Base-by-base conservation (phyloP, 345 rosid species). In the Syzygium grande region DNA sequence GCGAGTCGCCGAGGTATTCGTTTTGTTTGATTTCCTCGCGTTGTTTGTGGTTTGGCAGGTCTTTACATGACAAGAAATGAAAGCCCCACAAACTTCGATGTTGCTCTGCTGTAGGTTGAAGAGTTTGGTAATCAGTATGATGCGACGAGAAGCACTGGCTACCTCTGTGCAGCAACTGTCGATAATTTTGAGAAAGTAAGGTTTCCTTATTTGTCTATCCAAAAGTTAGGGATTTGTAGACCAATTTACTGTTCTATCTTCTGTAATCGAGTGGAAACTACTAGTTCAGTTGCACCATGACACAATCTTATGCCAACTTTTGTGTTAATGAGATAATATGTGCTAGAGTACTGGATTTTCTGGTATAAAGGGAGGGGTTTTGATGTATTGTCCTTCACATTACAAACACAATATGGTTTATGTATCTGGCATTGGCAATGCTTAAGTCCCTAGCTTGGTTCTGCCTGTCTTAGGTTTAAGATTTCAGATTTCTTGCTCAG, bases 81-180 rank as follows among this genome's bases (percentile, higher is more conserved):
- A 34, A 30, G 56, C 78, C 15, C 22, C 38, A 41, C 10, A 15
- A 86, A 3, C 29, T 85, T n/a, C 15, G 22, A 55, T 29, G 86
- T 54, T 63, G 78, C 23, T 85, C 23, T 84, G 65, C 53, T 90
- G 85, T 88, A 97, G 99, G 96, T 95, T 85, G 96, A 93, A 88
- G 90, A 91, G 87, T 90, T 93, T 59, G 86, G 93, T 9, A 88
- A 96, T 90, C 95, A 94, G 87, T 98, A 95, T 92, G 99, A 95
- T 88, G 99, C 98, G 23, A 91, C 94, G 55, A 94, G 99, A 90
- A 98, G 98, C 91, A 93, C 95, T 9, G 99, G 99, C 80, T 94
- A 93, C 88, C 93, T 97, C 61, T 97, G 99, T 92, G 98, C 96
- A 30, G 97, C 98, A 87, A 97, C 94, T 46, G 94, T 95, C 78